A percentile compares a stretch with the other conserved stretches of the same genome.
Evolutionary conservation across 768 basidiomycete genomes (phyloP).

Genomic region (Rubroboletus satanas): DNA sequence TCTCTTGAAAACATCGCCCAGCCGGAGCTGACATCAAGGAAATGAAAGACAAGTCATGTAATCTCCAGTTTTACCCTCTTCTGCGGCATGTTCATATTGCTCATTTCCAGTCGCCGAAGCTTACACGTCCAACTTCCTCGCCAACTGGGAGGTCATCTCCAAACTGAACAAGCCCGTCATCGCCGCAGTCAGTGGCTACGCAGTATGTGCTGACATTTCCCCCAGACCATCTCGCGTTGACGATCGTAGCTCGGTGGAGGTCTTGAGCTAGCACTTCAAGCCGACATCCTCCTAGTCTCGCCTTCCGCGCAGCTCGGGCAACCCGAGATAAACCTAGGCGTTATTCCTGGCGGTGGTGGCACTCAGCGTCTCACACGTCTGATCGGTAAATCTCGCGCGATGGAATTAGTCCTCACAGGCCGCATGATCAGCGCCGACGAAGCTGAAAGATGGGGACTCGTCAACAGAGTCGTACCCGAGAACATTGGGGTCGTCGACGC

Average conservation of each 20-base stretch:
- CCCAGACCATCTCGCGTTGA: background rate
- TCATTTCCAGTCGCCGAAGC: slow-evolving; percentile 66
- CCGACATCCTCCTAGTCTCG: slow-evolving; percentile 91
- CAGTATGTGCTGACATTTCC: slow-evolving; percentile 47
- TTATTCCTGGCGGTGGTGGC: slow-evolving; percentile 93
- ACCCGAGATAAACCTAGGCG: slow-evolving; percentile 93
- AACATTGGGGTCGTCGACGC: slow-evolving; percentile 83
- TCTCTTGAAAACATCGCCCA: slow-evolving; percentile 26
- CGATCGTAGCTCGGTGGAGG: slow-evolving; percentile 85
- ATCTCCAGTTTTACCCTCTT: slow-evolving; percentile 20
- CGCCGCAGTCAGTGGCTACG: slow-evolving; percentile 93
- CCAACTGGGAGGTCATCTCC: slow-evolving; percentile 74
- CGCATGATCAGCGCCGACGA: slow-evolving; percentile 75
- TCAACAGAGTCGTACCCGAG: slow-evolving; percentile 74
- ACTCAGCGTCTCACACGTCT: slow-evolving; percentile 84
- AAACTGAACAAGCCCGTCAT: slow-evolving; percentile 88
- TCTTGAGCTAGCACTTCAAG: slow-evolving; percentile 94
- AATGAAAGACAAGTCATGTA: slow-evolving; percentile 95
- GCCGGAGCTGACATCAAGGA: slow-evolving; percentile 99
- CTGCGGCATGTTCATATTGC: background rate
- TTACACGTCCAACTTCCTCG: slow-evolving; percentile 81
- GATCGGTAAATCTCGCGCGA: slow-evolving; percentile 89
- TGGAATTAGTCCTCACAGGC: slow-evolving; percentile 93
- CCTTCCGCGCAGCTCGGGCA: slow-evolving; percentile 92
- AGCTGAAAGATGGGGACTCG: slow-evolving; percentile 84